A percentile compares a stretch with the other conserved stretches of the same genome.
phyloP scores from a whole-genome alignment of 1,284 basidiomycete species.

The Vanrija sp. region DNA sequence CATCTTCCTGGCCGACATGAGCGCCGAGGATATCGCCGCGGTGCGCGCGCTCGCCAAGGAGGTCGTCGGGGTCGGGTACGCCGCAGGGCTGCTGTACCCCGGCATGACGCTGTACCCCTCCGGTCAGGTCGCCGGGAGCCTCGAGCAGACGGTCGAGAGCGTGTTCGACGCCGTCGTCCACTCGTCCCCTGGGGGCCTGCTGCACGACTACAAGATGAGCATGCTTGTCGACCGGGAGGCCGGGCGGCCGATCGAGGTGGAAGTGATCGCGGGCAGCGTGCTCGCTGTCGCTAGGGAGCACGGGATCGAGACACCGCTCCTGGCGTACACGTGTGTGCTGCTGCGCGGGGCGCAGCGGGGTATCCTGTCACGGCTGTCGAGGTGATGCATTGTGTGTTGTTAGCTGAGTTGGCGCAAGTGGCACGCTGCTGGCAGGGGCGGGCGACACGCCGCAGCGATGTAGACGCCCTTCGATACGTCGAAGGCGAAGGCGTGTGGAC shows the following conservation, averaged over 20 bases:
- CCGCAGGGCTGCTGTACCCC: slow-evolving; percentile 25
- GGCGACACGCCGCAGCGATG: no score
- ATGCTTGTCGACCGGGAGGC: slow-evolving; percentile 37
- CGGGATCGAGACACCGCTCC: slow-evolving; percentile 21
- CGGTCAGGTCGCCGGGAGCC: not conserved
- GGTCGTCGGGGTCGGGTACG: slow-evolving; percentile 32
- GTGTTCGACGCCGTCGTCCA: slow-evolving; percentile 1
- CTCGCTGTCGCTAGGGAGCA: slow-evolving; percentile 26
- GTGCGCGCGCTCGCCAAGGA: slow-evolving; percentile 32
- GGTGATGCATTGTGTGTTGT: no score
- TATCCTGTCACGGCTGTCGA: not conserved
- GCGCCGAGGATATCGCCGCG: slow-evolving; percentile 11
- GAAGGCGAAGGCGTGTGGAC: no score
- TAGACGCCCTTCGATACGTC: no score
- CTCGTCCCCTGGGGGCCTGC: not conserved
- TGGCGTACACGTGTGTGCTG: slow-evolving; percentile 28
- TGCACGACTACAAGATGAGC: slow-evolving; percentile 33
- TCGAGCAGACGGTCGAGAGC: not conserved
- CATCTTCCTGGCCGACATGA: slow-evolving; percentile 18
- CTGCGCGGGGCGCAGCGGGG: slow-evolving; percentile 31
- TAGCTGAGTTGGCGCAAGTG: no score
- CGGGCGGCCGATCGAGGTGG: slow-evolving; percentile 40
- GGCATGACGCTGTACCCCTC: slow-evolving; percentile 25
- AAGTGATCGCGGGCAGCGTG: slow-evolving; percentile 38
- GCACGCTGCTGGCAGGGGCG: no score